Evolutionary conservation across 495 filamentous ascomycete genomes (phyloP).

Genomic region (Xylaria bambusicola): DNA sequence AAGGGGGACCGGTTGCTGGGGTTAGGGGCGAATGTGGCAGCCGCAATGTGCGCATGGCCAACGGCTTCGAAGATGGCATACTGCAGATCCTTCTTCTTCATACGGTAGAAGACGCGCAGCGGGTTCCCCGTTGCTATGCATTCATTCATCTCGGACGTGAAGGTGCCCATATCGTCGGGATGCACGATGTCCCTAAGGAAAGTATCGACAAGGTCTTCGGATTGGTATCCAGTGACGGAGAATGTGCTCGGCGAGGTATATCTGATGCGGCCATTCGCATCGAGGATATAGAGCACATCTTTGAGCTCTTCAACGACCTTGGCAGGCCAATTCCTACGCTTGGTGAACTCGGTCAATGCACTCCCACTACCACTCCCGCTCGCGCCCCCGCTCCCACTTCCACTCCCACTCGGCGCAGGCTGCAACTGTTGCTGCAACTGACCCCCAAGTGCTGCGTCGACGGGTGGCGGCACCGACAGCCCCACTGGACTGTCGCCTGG

Average conservation of each 20-base stretch:
- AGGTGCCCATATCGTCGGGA: constrained; percentile 81
- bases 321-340: constrained; percentile 85
- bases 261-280: constrained; percentile 76
- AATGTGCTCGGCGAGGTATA: constrained; percentile 82
- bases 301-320: constrained; percentile 86
- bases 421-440: constrained; percentile 23
- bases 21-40: constrained; percentile 64
- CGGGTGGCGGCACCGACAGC: constrained; percentile 46
- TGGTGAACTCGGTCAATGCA: constrained; percentile 78
- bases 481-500: constrained; percentile 37
- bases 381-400: no score
- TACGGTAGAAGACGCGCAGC: constrained; percentile 86
- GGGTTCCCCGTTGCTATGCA: constrained; percentile 79
- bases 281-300: constrained; percentile 86
- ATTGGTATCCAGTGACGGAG: constrained; percentile 73
- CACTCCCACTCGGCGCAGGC: constrained; percentile 49
- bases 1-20: constrained; percentile 63
- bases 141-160: constrained; percentile 87
- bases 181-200: constrained; percentile 83
- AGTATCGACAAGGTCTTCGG: constrained; percentile 68
- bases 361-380: no score
- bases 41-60: constrained; percentile 86
- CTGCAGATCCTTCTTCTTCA: constrained; percentile 71
- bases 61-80: constrained; percentile 85
- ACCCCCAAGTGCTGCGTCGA: constrained; percentile 21